Conservation (phyloP, 2,329 filamentous ascomycete species). For the Arachnomyces sp. region DNA sequence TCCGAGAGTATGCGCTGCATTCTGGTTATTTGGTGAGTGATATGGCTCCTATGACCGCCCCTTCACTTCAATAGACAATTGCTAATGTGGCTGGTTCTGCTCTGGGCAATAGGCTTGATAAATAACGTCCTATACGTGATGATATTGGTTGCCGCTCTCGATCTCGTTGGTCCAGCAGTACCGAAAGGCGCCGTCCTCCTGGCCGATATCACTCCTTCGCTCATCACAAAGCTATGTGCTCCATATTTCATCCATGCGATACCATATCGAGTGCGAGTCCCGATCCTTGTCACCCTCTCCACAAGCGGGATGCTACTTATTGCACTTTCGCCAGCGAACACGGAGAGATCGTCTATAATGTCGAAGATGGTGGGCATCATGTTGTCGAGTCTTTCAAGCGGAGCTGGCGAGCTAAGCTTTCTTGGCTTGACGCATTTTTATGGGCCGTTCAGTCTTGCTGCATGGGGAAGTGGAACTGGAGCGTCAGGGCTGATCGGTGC, state of each 20-base stretch:
- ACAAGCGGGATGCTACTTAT: conserved; percentile 83
- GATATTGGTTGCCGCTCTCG: conserved; percentile 88
- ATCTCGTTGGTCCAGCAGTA: conserved; percentile 77
- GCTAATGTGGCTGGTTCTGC: not conserved
- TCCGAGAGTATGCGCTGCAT: conserved; percentile 64
- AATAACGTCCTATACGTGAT: conserved; percentile 98
- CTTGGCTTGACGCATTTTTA: conserved; percentile 89
- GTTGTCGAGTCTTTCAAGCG: conserved; percentile 75
- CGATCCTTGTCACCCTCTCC: conserved; percentile 66
- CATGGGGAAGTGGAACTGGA: conserved; percentile 88
- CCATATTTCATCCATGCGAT: conserved; percentile 90
- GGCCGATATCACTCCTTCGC: conserved; percentile 83
- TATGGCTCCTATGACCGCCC: not conserved
- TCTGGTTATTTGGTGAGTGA: conserved; percentile 81
- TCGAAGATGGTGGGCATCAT: conserved; percentile 76
- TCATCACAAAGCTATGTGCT: conserved; percentile 76
- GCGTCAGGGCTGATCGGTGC: conserved; percentile 81
- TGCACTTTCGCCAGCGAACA: conserved; percentile 61
- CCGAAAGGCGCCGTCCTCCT: conserved; percentile 91
- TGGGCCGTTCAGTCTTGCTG: conserved; percentile 73
- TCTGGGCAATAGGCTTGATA: conserved; percentile 57
- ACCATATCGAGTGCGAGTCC: conserved; percentile 67
- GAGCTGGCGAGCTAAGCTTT: conserved; percentile 84
- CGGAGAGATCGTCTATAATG: conserved; percentile 52
- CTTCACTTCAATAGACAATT: not conserved